A percentile compares a stretch with the other conserved stretches of the same genome.
Conservation (phyloP, 306 rosid genomes). For the Vigna angularis region DNA sequence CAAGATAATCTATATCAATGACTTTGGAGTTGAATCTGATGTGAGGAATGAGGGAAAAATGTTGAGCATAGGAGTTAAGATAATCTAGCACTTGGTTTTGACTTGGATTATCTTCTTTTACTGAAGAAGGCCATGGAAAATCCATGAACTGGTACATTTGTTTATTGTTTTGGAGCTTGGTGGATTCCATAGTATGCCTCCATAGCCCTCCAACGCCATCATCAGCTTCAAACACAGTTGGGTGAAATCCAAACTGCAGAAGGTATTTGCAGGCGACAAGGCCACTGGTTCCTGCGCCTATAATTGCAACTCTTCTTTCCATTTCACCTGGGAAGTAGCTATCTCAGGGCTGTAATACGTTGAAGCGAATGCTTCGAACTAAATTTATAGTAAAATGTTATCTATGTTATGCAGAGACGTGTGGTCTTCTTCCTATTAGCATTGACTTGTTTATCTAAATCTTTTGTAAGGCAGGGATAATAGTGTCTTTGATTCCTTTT, state of each 20-base stretch:
- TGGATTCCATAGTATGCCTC: slow-evolving; percentile 53
- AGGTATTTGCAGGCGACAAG: slow-evolving; percentile 55
- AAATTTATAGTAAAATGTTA: background rate
- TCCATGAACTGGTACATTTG: slow-evolving; percentile 46
- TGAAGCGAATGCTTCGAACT: background rate
- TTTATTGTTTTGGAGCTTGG: slow-evolving; percentile 56
- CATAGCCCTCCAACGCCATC: slow-evolving; percentile 62
- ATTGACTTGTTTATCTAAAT: no score
- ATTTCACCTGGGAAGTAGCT: slow-evolving; percentile 2
- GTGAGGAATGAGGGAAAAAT: slow-evolving; percentile 48
- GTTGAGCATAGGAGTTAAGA: slow-evolving; percentile 54
- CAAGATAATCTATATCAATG: slow-evolving; percentile 51
- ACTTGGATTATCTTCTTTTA: slow-evolving; percentile 43
- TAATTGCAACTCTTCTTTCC: slow-evolving; percentile 55
- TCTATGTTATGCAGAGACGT: background rate
- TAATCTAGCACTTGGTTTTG: slow-evolving; percentile 49
- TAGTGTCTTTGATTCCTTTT: no score
- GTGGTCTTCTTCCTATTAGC: background rate
- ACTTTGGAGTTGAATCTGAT: slow-evolving; percentile 62
- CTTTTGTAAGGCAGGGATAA: no score
- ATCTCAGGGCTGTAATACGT: background rate
- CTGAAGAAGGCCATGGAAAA: slow-evolving; percentile 66
- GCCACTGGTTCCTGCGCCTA: slow-evolving; percentile 68
- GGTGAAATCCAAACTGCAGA: slow-evolving; percentile 48
- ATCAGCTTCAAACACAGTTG: slow-evolving; percentile 58